Evolutionary conservation across 257 asterid species (phyloP).

Genomic region (Rehmannia glutinosa): DNA sequence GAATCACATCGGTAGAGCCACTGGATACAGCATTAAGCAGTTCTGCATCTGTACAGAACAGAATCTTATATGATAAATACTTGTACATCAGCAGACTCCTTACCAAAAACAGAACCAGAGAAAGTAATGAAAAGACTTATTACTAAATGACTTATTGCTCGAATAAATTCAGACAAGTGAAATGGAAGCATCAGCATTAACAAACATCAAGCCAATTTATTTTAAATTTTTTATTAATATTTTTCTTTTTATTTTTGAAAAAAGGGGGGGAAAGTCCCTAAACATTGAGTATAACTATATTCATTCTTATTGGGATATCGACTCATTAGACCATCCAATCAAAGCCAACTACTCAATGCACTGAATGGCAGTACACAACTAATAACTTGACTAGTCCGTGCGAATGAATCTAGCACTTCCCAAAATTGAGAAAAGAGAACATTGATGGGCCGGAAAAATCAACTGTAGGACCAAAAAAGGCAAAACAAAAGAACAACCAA

Average conservation of each 20-base stretch:
- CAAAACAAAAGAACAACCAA: background rate
- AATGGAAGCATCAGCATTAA: background rate
- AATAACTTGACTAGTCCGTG: background rate
- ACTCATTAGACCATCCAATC: background rate
- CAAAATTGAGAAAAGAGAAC: background rate
- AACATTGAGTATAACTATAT: background rate
- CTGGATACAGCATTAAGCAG: conserved; percentile 64
- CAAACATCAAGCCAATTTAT: background rate
- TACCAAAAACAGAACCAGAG: background rate
- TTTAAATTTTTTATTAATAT: no score
- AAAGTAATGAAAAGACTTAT: background rate
- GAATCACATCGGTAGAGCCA: conserved; percentile 69
- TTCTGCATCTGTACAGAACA: conserved; percentile 53
- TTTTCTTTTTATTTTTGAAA: no score
- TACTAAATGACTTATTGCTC: background rate
- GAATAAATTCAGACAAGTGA: background rate
- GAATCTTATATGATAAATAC: background rate
- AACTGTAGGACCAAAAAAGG: background rate
- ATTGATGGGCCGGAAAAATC: background rate
- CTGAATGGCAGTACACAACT: background rate
- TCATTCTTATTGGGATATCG: background rate
- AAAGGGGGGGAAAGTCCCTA: no score
- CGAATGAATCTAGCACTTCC: background rate
- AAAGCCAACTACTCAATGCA: background rate
- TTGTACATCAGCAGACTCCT: background rate